Base-by-base conservation (phyloP, 371 early-diverging fungal genomes). In the Lichtheimia ramosa region DNA sequence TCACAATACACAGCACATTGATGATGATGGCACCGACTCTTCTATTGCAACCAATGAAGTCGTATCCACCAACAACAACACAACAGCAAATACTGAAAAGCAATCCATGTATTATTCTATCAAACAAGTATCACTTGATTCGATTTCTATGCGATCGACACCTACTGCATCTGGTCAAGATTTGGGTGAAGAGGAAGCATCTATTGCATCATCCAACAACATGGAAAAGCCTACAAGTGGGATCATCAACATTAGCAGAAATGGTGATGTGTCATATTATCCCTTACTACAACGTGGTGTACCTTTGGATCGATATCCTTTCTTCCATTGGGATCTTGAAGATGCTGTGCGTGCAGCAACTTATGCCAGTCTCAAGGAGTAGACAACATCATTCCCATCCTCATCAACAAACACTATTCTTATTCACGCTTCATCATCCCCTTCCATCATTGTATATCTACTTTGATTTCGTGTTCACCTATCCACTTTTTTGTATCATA, bases 301-400 rank as follows among this genome's bases (percentile, higher is more conserved):
- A 20, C 70, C 70, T 15, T 48, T 54, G 6, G 70, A 70, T 46
- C 56, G 59, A 43, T 59, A 62, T 51, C 66, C 63, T 0, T 75
- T 65, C 41, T 71, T 75, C 60, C 75, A 75, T 56, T 71, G 70
- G 64, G 65, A 69, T 40, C 25, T 75, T 16, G 70, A 75, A 18
- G 68, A 64, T 20, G 75, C 75, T 12, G 66, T 71, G 7, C 63
- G 63, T n/a, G 63, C 63, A 20, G 63, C 63, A 7, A 63, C 63
- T 18, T 51, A 40, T 16, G 63, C 63, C 43, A 39, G 51, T 24
- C 13, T 18, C 3, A 43, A 41, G 40, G 58, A 50, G 15, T 58
- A 58, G 41, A 25, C 23, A 13, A 23, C 27, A 10, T 46, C 24
- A 5, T 14, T 27, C 16, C 23, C 34, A 18, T 34, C 8, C 0